Evolutionary conservation across 2,329 filamentous ascomycete species (phyloP).

Genomic region (Fusarium liriodendri): DNA sequence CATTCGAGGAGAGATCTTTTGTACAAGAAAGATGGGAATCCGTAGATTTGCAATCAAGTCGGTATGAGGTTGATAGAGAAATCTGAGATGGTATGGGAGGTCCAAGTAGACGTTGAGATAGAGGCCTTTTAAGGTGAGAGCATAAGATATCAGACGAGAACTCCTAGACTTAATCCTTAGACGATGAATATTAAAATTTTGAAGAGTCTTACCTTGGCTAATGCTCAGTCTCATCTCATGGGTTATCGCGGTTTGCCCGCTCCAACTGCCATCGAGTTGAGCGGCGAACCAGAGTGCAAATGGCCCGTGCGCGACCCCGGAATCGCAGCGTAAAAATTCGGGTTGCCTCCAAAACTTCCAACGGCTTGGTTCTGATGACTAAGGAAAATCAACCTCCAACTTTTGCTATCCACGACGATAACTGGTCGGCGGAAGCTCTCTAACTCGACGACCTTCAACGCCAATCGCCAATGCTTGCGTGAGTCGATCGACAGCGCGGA

Average conservation of each 20-base stretch:
- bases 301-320: neutral
- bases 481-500: conserved; percentile 15
- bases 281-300: neutral
- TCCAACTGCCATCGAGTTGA: neutral
- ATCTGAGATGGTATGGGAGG: neutral
- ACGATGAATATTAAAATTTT: neutral
- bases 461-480: conserved; percentile 31
- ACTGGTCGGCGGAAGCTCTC: conserved; percentile 8
- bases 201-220: neutral
- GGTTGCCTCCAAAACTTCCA: conserved; percentile 8
- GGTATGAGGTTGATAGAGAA: neutral
- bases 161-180: neutral
- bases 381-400: conserved; percentile 31
- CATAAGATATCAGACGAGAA: neutral
- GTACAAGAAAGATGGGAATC: neutral
- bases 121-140: neutral
- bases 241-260: neutral
- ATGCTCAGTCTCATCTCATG: neutral
- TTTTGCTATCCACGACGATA: conserved; percentile 34
- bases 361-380: conserved; percentile 26
- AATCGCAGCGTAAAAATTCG: conserved; percentile 18
- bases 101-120: neutral
- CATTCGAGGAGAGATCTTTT: neutral
- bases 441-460: neutral
- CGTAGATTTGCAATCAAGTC: neutral